Evolutionary conservation across 331 rosid species (phyloP).

Genomic region (Rosa hybrid): DNA sequence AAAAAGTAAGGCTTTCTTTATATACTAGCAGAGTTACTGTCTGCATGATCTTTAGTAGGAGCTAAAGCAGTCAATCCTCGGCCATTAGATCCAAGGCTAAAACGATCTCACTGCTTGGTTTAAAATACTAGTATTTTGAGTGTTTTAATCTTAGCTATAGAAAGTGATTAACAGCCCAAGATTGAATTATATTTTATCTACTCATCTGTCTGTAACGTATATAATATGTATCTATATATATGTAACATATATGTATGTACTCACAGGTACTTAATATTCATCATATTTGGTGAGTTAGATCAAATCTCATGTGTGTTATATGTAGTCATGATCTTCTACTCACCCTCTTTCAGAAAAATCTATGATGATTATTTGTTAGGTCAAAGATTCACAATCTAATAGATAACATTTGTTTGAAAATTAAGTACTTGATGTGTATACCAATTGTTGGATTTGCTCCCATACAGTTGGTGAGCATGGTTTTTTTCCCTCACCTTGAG

Average conservation of each 20-base stretch:
- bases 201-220: not conserved
- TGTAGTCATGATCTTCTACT: not conserved
- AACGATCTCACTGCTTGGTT: not conserved
- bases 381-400: not conserved
- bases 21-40: not conserved
- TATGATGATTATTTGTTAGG: not conserved
- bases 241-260: not conserved
- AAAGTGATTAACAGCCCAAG: not conserved
- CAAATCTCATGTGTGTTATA: not conserved
- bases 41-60: not conserved
- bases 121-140: not conserved
- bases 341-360: not conserved
- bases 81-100: not conserved
- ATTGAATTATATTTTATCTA: not conserved
- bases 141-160: not conserved
- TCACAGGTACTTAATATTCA: not conserved
- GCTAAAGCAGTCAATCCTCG: not conserved
- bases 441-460: not conserved
- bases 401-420: not conserved
- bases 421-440: not conserved
- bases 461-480: not conserved
- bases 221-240: not conserved
- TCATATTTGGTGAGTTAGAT: not conserved
- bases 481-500: not conserved
- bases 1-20: not conserved